Evolutionary conservation across 805 yeast species (phyloP), one percentile per base, ranked within the genome.

Genomic region (Candida awuae): DNA sequence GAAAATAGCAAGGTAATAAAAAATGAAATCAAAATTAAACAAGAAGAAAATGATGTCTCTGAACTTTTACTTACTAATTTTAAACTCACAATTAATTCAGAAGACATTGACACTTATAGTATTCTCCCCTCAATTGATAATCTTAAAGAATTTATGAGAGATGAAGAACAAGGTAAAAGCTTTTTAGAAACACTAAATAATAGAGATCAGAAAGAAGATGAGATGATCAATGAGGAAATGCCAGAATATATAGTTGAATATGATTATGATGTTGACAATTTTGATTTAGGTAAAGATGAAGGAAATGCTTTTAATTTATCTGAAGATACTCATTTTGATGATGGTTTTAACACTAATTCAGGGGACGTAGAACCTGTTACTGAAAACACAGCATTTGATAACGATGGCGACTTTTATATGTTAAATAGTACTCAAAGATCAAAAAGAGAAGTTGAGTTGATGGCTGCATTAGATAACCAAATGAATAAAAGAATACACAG

Each of bases 301-400:
- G 32, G 25, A 4, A 17, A 29, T n/a, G 36, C 8, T 5, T 34
- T 8, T 12, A 32, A 32, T 23, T 14, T 38, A 13, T 36, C 46
- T 7, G 31, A 30, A 25, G 31, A 38, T 9, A 17, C 35, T 3
- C 8, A 38, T 8, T 21, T 19, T 8, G 17, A 17, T 6, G 17
- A 19, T 20, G 57, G 59, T 68, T 34, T 15, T 20, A 14, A 31
- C 9, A 14, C 27, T n/a, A 17, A 15, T 10, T 25, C n/a, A n/a
- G n/a, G 7, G 8, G 34, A 17, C 9, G 25, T 22, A 8, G 25
- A 22, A 22, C 8, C 8, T 21, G 17, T 25, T n/a, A 28, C 38
- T 23, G 19, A 15, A 20, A 34, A 37, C 8, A 6, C 20, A 19
- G 14, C 19, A 3, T 12, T 15, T n/a, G 28, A 33, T 20, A 9